phyloP scores from a whole-genome alignment of 2,329 filamentous ascomycete genomes.

The Orbilia oligospora region DNA sequence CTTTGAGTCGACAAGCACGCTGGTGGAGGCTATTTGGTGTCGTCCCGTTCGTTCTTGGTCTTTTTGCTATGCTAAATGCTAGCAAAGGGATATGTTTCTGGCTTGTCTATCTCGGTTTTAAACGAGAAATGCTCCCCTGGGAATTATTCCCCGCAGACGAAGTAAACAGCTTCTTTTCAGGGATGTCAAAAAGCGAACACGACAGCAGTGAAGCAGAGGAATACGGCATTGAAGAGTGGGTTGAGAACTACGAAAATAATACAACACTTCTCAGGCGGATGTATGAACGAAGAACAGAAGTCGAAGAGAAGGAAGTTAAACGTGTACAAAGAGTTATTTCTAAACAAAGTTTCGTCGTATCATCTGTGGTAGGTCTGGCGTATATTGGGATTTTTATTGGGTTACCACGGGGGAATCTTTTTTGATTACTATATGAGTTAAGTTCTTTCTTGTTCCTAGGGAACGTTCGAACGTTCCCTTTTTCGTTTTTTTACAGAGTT shows the following conservation, averaged over 20 bases:
- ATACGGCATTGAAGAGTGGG: conserved; percentile 58
- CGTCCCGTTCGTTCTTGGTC: conserved; percentile 46
- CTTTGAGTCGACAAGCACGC: conserved; percentile 46
- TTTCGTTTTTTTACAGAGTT: neutral
- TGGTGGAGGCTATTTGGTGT: conserved; percentile 59
- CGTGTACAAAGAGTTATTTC: conserved; percentile 61
- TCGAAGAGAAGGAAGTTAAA: conserved; percentile 60
- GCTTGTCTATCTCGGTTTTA: conserved; percentile 54
- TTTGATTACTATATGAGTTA: conserved; percentile 38
- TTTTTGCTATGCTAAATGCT: conserved; percentile 53
- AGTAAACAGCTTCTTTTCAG: conserved; percentile 50
- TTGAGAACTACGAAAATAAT: conserved; percentile 59
- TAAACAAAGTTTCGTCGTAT: conserved; percentile 56
- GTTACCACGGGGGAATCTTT: conserved; percentile 55
- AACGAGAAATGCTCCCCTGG: conserved; percentile 57
- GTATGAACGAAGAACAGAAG: conserved; percentile 54
- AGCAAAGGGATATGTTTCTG: conserved; percentile 59
- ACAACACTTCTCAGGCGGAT: conserved; percentile 51
- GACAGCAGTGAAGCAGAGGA: conserved; percentile 52
- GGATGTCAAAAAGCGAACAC: conserved; percentile 37
- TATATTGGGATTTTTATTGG: conserved; percentile 60
- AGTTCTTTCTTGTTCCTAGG: neutral
- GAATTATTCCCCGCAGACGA: conserved; percentile 55
- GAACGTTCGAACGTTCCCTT: neutral
- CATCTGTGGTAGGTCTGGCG: conserved; percentile 56